These are phyloP conservation scores for Rhamnella rubrinervis DNA, from an alignment of 331 rosid species.

Conservation along the genomic window DNA sequence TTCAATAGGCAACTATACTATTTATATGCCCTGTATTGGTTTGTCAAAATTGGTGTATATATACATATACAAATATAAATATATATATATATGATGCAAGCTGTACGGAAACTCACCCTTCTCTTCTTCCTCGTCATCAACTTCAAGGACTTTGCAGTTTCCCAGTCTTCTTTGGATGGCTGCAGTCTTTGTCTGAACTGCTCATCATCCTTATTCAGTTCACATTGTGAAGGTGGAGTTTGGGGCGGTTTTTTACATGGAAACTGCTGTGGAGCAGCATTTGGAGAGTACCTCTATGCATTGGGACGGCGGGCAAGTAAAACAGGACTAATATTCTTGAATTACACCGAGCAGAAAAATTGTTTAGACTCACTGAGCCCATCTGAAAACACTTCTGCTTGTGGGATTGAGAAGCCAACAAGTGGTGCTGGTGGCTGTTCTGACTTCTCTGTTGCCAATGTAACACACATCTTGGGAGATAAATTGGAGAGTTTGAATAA, in stretches of 20 bases:
- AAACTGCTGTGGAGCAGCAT: conserved; percentile 27
- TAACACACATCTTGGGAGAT: conserved; percentile 23
- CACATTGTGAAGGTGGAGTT: conserved; percentile 33
- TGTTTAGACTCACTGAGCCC: conserved; percentile 29
- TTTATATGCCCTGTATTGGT: too few species aligned
- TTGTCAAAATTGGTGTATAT: neutral
- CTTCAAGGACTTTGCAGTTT: conserved; percentile 10
- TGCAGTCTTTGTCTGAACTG: conserved; percentile 33
- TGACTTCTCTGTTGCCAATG: conserved; percentile 39
- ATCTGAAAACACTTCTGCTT: conserved; percentile 22
- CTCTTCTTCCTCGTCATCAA: conserved; percentile 19
- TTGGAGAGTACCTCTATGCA: conserved; percentile 37
- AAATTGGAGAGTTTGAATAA: conserved; percentile 25
- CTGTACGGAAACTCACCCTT: conserved; percentile 1
- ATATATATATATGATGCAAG: conserved; percentile 4
- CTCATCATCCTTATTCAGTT: conserved; percentile 6
- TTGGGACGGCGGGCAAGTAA: conserved; percentile 34
- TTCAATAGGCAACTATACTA: too few species aligned
- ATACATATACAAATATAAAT: too few species aligned
- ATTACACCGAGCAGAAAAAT: conserved; percentile 34
- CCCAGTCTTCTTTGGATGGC: conserved; percentile 19
- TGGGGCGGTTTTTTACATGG: conserved; percentile 35
- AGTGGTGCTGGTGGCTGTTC: conserved; percentile 47
- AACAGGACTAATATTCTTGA: conserved; percentile 32
- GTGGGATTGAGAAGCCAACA: conserved; percentile 47